Conservation (phyloP, 2,329 filamentous ascomycete genomes). For the Botryotinia calthae region DNA sequence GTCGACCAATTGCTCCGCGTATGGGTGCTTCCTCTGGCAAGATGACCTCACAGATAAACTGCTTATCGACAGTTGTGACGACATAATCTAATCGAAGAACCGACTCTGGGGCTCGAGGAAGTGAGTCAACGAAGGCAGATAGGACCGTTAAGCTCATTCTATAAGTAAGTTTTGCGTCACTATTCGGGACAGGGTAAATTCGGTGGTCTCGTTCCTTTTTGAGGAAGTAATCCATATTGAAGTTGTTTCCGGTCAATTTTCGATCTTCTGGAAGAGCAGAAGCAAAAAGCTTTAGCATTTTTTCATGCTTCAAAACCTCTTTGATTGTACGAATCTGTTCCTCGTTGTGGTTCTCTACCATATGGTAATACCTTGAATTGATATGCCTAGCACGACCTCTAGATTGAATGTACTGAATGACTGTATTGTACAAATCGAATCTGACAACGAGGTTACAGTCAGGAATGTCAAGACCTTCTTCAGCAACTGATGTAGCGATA, state of each 20-base stretch:
- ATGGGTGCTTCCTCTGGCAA: conserved; percentile 75
- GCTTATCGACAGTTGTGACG: conserved; percentile 52
- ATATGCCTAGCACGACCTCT: conserved; percentile 77
- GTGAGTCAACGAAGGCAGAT: conserved; percentile 67
- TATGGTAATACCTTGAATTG: conserved; percentile 78
- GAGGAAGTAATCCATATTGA: conserved; percentile 55
- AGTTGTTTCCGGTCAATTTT: conserved; percentile 59
- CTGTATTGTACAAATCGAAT: conserved; percentile 84
- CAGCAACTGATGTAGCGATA: conserved; percentile 64
- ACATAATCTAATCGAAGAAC: conserved; percentile 56
- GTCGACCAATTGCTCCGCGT: conserved; percentile 59
- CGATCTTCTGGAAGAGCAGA: conserved; percentile 70
- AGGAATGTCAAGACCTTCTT: conserved; percentile 67
- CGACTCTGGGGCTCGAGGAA: conserved; percentile 50
- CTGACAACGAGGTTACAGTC: conserved; percentile 66
- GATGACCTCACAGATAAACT: conserved; percentile 74
- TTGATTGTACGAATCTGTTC: conserved; percentile 56
- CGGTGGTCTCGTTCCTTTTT: conserved; percentile 44
- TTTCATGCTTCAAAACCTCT: conserved; percentile 60
- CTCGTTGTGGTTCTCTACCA: conserved; percentile 71
- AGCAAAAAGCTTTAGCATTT: conserved; percentile 72
- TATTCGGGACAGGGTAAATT: conserved; percentile 57
- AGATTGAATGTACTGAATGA: conserved; percentile 95
- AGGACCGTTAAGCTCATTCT: conserved; percentile 70
- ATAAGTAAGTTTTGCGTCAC: conserved; percentile 77